Conservation (phyloP, 768 basidiomycete species). For the Suillus decipiens region DNA sequence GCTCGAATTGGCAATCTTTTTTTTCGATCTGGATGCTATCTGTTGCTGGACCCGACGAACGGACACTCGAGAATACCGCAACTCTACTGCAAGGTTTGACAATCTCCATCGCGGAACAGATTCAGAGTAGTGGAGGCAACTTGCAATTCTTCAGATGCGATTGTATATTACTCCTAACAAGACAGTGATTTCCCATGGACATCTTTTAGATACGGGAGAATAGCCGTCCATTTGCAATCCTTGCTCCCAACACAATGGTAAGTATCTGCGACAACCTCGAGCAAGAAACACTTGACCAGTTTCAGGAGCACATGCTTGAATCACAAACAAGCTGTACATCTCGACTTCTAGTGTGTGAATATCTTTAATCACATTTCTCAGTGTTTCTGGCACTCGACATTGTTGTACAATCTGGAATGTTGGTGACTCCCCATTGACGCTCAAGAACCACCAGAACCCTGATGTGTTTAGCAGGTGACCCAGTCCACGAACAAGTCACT, state of each 20-base stretch:
- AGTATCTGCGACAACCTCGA: background rate
- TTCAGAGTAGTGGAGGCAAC: background rate
- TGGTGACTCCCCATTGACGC: constrained; percentile 9
- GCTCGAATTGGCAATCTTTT: background rate
- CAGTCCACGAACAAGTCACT: constrained; percentile 9
- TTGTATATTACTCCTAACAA: constrained; percentile 1
- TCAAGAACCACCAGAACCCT: constrained; percentile 12
- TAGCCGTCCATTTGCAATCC: constrained; percentile 5
- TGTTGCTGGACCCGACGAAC: constrained; percentile 1
- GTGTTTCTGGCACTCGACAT: background rate
- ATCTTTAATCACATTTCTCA: background rate
- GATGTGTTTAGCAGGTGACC: constrained; percentile 15
- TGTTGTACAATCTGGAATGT: background rate
- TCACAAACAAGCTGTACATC: constrained; percentile 1
- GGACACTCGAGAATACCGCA: background rate
- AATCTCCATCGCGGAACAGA: background rate
- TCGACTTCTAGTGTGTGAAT: background rate
- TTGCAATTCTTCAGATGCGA: background rate
- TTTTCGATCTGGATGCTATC: constrained; percentile 1
- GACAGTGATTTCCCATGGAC: constrained; percentile 8
- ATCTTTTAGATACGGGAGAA: constrained; percentile 3
- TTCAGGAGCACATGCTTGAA: background rate
- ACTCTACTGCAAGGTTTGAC: background rate
- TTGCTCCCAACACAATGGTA: background rate
- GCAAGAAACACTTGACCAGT: background rate